These are phyloP conservation scores for Trifolium pratense DNA, from an alignment of 306 rosid genomes.

Conservation along the genomic window DNA sequence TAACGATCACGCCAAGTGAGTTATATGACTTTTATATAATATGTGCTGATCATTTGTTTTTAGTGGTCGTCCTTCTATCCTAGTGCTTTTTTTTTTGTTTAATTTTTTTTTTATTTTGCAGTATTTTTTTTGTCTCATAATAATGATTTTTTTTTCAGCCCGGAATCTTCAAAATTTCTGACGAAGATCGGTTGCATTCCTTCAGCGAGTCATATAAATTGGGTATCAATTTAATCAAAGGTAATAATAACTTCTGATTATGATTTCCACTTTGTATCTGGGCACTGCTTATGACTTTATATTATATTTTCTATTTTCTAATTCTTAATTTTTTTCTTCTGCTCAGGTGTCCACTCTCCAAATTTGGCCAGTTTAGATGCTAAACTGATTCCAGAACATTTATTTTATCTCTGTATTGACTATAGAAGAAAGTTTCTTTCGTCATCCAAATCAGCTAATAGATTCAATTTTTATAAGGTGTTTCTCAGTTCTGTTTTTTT, in stretches of 20 bases:
- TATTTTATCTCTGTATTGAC: constrained; percentile 76
- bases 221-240: constrained; percentile 68
- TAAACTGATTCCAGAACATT: constrained; percentile 77
- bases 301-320: not conserved
- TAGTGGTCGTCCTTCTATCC: not conserved
- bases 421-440: constrained; percentile 53
- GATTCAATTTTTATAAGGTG: constrained; percentile 89
- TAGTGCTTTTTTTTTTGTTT: not conserved
- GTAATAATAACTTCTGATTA: constrained; percentile 41
- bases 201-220: constrained; percentile 68
- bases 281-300: constrained; percentile 1
- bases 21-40: not conserved
- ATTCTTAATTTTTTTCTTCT: not conserved
- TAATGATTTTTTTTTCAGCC: constrained; percentile 54
- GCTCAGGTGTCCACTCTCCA: constrained; percentile 60
- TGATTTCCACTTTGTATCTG: not conserved
- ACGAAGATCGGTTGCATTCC: constrained; percentile 62
- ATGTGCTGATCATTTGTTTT: not conserved
- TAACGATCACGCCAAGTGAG: not conserved
- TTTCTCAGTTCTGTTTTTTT: constrained; percentile 21
- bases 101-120: not conserved
- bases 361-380: constrained; percentile 66
- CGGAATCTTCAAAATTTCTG: constrained; percentile 57
- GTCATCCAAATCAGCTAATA: constrained; percentile 48
- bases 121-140: constrained; percentile 4